These are phyloP conservation scores for Penicillium concentricum DNA, from an alignment of 2,329 filamentous ascomycete genomes.

Conservation along the genomic window DNA sequence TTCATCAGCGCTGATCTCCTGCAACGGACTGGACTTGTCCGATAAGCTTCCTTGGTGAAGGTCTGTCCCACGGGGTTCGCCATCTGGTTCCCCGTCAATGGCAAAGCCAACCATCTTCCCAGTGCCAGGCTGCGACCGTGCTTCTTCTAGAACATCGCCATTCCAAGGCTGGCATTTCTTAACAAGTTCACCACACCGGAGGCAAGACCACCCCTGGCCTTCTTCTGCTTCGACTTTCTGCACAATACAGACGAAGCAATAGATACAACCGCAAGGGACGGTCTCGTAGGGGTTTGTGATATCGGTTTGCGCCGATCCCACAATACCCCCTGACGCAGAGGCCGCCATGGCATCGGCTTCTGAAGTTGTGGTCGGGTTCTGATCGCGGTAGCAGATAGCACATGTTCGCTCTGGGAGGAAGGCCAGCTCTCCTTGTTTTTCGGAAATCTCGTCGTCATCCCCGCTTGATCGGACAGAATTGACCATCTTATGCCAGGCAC, in stretches of 20 bases:
- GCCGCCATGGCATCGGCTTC: constrained; percentile 76
- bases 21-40: constrained; percentile 22
- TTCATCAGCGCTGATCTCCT: constrained; percentile 34
- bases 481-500: constrained; percentile 80
- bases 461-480: constrained; percentile 55
- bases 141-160: constrained; percentile 71
- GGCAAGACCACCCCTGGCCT: constrained; percentile 88
- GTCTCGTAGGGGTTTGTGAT: constrained; percentile 96
- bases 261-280: constrained; percentile 83
- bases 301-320: constrained; percentile 86
- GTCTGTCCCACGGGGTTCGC: constrained; percentile 10
- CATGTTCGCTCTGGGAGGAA: constrained; percentile 93
- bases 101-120: constrained; percentile 46
- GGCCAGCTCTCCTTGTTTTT: constrained; percentile 67
- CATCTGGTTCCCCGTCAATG: constrained; percentile 27
- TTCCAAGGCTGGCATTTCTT: constrained; percentile 88
- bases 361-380: constrained; percentile 69
- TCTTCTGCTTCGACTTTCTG: constrained; percentile 87
- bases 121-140: constrained; percentile 32
- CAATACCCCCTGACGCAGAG: constrained; percentile 67
- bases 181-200: constrained; percentile 80
- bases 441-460: constrained; percentile 51
- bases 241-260: constrained; percentile 95
- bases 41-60: background rate
- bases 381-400: constrained; percentile 94